phyloP scores from a whole-genome alignment of 2,329 filamentous ascomycete species.

The Tolypocladium endophyticum region DNA sequence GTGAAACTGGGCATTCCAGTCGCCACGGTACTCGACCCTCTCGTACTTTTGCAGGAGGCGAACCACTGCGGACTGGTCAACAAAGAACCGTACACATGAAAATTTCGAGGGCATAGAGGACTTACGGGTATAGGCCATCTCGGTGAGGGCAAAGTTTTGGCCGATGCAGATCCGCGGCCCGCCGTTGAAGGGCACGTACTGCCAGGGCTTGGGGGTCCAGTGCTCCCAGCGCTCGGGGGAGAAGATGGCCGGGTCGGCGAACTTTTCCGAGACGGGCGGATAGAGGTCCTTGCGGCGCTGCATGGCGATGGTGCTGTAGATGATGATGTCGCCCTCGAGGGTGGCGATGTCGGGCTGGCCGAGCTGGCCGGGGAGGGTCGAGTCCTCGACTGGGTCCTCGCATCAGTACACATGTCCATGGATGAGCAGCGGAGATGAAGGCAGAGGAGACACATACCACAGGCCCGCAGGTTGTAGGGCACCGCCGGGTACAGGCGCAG shows the following conservation, averaged over 20 bases:
- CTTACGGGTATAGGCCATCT: slow-evolving; percentile 37
- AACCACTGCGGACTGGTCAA: slow-evolving; percentile 21
- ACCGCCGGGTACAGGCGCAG: slow-evolving; percentile 69
- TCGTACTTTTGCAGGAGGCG: slow-evolving; percentile 51
- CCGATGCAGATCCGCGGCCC: slow-evolving; percentile 67
- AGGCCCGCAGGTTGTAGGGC: slow-evolving; percentile 61
- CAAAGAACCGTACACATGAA: not conserved
- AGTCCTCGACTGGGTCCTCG: slow-evolving; percentile 53
- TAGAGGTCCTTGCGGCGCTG: slow-evolving; percentile 58
- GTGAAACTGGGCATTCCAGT: slow-evolving; percentile 32
- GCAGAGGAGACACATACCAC: not conserved
- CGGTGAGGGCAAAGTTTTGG: slow-evolving; percentile 72
- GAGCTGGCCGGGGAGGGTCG: slow-evolving; percentile 56
- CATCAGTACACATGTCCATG: not conserved
- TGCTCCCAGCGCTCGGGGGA: slow-evolving; percentile 56
- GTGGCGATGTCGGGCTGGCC: slow-evolving; percentile 54
- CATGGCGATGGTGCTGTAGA: slow-evolving; percentile 61
- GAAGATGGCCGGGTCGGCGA: slow-evolving; percentile 40
- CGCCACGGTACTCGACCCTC: slow-evolving; percentile 35
- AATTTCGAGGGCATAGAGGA: not conserved
- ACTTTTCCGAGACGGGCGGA: slow-evolving; percentile 34
- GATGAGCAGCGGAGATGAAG: not conserved
- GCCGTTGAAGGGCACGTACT: slow-evolving; percentile 67
- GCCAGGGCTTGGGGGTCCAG: slow-evolving; percentile 56
- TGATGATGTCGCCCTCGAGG: slow-evolving; percentile 53